Percentiles rank a stretch among this genome's conserved stretches.
Conservation (phyloP, 805 yeast genomes). For the Wickerhamiella domercqiae region DNA sequence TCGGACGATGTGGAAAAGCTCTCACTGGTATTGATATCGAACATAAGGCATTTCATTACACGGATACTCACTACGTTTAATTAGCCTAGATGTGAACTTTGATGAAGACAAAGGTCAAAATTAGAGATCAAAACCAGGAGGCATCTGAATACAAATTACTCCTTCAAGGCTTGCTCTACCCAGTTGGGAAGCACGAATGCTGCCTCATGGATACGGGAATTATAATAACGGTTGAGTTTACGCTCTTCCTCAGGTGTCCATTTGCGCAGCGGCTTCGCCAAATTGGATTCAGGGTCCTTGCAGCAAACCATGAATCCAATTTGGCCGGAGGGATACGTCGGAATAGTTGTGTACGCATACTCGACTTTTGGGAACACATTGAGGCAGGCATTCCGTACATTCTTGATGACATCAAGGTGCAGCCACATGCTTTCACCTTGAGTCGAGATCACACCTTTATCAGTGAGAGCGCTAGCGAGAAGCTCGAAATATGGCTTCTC, state of each 20-base stretch:
- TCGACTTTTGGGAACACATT: slow-evolving; percentile 72
- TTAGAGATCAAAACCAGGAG: no score
- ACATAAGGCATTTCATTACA: no score
- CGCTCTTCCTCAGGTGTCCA: slow-evolving; percentile 33
- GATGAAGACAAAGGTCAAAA: no score
- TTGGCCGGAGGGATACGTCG: slow-evolving; percentile 80
- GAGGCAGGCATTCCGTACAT: slow-evolving; percentile 58
- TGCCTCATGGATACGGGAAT: slow-evolving; percentile 46
- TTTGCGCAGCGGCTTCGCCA: slow-evolving; percentile 38
- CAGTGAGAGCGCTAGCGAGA: slow-evolving; percentile 75
- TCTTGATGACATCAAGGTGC: slow-evolving; percentile 63
- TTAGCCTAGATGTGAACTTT: no score
- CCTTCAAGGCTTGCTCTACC: slow-evolving; percentile 31
- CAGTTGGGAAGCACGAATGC: slow-evolving; percentile 69
- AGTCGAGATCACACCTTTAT: slow-evolving; percentile 78
- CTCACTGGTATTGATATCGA: no score
- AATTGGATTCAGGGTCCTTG: slow-evolving; percentile 33
- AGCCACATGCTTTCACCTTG: slow-evolving; percentile 85
- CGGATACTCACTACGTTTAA: no score
- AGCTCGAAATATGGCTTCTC: slow-evolving; percentile 83
- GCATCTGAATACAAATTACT: neutral
- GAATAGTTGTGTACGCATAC: slow-evolving; percentile 69
- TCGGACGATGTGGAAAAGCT: no score
- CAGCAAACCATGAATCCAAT: slow-evolving; percentile 64
- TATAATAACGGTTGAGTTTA: slow-evolving; percentile 47